Conservation (phyloP, 2,329 filamentous ascomycete species). For the Graphilbum sp. region DNA sequence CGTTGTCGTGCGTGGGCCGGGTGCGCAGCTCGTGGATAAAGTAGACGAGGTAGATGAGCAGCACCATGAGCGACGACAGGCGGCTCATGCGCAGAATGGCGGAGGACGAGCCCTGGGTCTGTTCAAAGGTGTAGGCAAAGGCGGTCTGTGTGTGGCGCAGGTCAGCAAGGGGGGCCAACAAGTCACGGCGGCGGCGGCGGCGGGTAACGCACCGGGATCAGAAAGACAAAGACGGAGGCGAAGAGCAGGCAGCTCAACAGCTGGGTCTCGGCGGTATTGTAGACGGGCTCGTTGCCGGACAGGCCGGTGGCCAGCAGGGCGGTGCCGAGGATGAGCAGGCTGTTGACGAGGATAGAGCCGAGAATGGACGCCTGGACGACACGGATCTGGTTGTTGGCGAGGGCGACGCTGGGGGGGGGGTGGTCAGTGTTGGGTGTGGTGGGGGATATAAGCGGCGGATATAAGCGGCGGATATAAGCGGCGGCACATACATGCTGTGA, state of each 20-base stretch:
- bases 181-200: not conserved
- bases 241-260: constrained; percentile 7
- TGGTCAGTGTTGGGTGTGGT: too few relatives aligned
- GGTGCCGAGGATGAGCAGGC: constrained; percentile 72
- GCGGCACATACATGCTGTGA: constrained; percentile 51
- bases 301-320: constrained; percentile 64
- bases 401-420: constrained; percentile 36
- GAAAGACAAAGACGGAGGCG: constrained; percentile 49
- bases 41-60: constrained; percentile 70
- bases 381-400: constrained; percentile 70
- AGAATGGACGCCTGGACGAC: constrained; percentile 98
- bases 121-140: constrained; percentile 4
- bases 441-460: too few relatives aligned
- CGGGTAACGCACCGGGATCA: constrained; percentile 3
- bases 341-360: constrained; percentile 86
- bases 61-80: constrained; percentile 36
- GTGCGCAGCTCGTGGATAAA: constrained; percentile 82
- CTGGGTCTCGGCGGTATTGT: constrained; percentile 53
- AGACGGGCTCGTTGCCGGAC: constrained; percentile 49
- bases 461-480: too few relatives aligned
- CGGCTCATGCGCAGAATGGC: constrained; percentile 6
- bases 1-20: constrained; percentile 62
- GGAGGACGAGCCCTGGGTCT: constrained; percentile 10
- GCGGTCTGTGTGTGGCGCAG: constrained; percentile 6
- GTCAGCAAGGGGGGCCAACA: not conserved